Base-by-base conservation (phyloP, 2,329 filamentous ascomycete species). In the Parafenestella ontariensis region DNA sequence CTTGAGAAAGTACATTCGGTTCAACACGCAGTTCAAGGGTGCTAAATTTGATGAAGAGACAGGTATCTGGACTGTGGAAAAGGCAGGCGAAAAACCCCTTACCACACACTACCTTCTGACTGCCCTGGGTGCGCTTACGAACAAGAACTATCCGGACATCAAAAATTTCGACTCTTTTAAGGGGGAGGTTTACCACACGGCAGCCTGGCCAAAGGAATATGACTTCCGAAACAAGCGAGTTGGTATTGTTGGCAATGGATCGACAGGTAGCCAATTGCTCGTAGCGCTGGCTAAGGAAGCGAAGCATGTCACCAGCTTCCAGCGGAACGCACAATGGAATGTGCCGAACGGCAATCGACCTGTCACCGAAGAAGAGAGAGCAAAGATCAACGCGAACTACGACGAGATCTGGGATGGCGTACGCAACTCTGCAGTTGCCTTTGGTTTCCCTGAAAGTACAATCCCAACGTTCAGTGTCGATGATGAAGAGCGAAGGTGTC, bases 221-320 rank as follows among this genome's bases (percentile, higher is more conserved):
- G 21, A 41, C 3, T 21, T 52, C 9, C 15, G 17, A 2, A 43
- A 44, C 2, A 88, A 88, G 66, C 77, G 80, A 18, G 80, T 83
- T 44, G 86, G 82, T 10, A 79, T 88, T 58, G 83, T 88, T 39
- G 86, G 86, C 13, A 88, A 84, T 0, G 86, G 86, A 1, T 82
- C 85, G 0, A 83, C 83, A 0, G 86, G 85, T 0, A 82, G 88
- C 1, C 86, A 88, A 60, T 81, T 86, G 34, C 58, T 58, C 23
- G 62, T 60, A 8, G 58, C 52, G 10, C 33, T 65, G 24, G 59
- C 46, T 15, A 62, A 56, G 28, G 39, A 45, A 24, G 40, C 61
- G 18, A 36, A 46, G 17, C 0, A 88, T 87, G 56, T 75, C 85
- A 15, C 83, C 83, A 0, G 62, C 88, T 1, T 42, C 13, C 40